A percentile compares a stretch with the other conserved stretches of the same genome.
Evolutionary conservation across 441 rosid genomes (phyloP).

Genomic region (Brassica balearica): DNA sequence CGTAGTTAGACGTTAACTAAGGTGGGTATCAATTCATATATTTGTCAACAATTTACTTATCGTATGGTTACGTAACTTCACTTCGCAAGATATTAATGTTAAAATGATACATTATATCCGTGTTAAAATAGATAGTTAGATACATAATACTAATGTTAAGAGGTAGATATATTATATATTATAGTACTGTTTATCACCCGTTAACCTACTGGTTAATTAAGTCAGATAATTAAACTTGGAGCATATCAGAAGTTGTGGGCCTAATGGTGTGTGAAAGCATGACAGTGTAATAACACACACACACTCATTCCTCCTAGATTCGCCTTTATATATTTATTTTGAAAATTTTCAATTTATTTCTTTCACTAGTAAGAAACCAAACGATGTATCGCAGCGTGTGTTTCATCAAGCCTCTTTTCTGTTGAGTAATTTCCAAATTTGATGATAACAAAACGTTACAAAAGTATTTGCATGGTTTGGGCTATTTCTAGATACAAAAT

Average conservation of each 20-base stretch:
- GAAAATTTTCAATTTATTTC: not conserved
- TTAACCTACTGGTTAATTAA: not conserved
- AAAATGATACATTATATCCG: not conserved
- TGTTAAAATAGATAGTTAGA: not conserved
- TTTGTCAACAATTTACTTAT: not conserved
- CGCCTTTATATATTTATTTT: not conserved
- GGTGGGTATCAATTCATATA: not conserved
- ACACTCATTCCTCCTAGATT: not conserved
- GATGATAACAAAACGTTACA: constrained; percentile 6
- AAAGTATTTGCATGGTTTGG: constrained; percentile 6
- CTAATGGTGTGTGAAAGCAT: constrained; percentile 28
- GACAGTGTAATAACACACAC: constrained; percentile 19
- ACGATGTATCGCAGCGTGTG: constrained; percentile 1
- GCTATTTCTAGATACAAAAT: not conserved
- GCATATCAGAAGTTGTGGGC: constrained; percentile 18
- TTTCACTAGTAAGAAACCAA: constrained; percentile 17
- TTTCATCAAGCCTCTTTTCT: constrained; percentile 14
- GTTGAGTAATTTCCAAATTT: constrained; percentile 13
- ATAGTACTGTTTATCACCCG: not conserved
- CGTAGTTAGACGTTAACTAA: constrained; percentile 6
- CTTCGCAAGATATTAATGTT: not conserved
- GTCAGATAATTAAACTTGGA: not conserved
- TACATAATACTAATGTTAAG: not conserved
- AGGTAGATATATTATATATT: not conserved
- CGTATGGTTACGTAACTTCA: not conserved